Base-by-base conservation (phyloP, 2,329 filamentous ascomycete genomes). In the Ceratocystis ficicola region DNA sequence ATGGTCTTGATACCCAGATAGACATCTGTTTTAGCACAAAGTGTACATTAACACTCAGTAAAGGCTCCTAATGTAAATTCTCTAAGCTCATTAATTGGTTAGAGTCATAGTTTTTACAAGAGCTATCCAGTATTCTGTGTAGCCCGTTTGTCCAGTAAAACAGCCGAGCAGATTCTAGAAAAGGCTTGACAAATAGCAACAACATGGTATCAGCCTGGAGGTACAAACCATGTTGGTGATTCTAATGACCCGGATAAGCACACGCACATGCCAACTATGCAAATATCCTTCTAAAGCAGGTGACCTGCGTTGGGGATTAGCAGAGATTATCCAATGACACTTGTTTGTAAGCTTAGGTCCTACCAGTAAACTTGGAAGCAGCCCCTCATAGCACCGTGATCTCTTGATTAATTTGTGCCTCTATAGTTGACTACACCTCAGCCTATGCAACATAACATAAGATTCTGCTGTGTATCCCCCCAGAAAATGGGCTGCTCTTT, bases 1-100 rank as follows among this genome's bases (percentile, higher is more conserved):
- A 30, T 30, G 10, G n/a, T 20, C 32, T 36, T 59, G 55, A 59
- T 59, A 59, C 55, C 55, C 55, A n/a, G 48, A 52, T 52, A 52
- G 15, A 52, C 48, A 52, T 28, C 22, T 28, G 48, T 25, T 52
- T 52, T 52, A 8, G 36, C 36, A 12, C 36, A 41, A 41, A 41
- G 36, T 41, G 36, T 3, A 41, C 36, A 41, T 41, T 12, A 41
- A 41, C 36, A 41, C 12, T 15, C 36, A 41, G 12, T 41, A 41
- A 41, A 12, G 36, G 10, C 10, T 41, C 10, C 12, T 15, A 15
- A 41, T 41, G 15, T 41, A 41, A 12, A 5, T 15, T 12, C 10
- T 41, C 12, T 41, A 5, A 41, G 3, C 36, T 15, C 36, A 10
- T 36, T 10, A 10, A 36, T 36, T 36, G 32, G 32, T 10, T 36